Evolutionary conservation across 2,329 filamentous ascomycete species (phyloP).

Genomic region (Fusarium torreyae): DNA sequence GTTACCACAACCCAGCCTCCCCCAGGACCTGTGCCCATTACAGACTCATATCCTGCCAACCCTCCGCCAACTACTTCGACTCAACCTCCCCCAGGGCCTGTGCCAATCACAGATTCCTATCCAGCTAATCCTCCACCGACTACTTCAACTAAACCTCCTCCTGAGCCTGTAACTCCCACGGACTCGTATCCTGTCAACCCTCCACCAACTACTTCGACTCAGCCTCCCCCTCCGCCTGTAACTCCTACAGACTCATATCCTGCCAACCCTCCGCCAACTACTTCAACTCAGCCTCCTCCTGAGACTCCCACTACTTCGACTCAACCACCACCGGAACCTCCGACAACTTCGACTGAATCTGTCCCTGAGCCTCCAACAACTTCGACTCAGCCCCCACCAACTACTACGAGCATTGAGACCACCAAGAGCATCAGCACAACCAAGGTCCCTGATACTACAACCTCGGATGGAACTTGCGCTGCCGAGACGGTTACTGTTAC

Average conservation of each 20-base stretch:
- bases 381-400: neutral
- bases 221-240: conserved; percentile 3
- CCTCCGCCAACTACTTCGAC: conserved; percentile 6
- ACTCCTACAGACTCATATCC: neutral
- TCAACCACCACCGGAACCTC: neutral
- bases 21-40: neutral
- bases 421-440: neutral
- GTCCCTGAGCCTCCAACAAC: neutral
- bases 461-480: neutral
- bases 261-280: neutral
- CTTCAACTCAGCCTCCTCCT: neutral
- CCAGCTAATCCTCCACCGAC: conserved; percentile 3
- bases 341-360: conserved; percentile 2
- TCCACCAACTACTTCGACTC: neutral
- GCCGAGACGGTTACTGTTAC: conserved; percentile 15
- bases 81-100: neutral
- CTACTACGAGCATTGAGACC: conserved; percentile 5
- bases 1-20: conserved; percentile 4
- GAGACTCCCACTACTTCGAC: too few species aligned
- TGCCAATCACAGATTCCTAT: conserved; percentile 4
- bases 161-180: conserved; percentile 8
- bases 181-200: neutral
- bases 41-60: conserved; percentile 4
- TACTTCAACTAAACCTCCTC: conserved; percentile 6
- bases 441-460: conserved; percentile 2